These are phyloP conservation scores for Mucor mucedo DNA, from an alignment of 371 early-diverging fungal species.

Conservation along the genomic window DNA sequence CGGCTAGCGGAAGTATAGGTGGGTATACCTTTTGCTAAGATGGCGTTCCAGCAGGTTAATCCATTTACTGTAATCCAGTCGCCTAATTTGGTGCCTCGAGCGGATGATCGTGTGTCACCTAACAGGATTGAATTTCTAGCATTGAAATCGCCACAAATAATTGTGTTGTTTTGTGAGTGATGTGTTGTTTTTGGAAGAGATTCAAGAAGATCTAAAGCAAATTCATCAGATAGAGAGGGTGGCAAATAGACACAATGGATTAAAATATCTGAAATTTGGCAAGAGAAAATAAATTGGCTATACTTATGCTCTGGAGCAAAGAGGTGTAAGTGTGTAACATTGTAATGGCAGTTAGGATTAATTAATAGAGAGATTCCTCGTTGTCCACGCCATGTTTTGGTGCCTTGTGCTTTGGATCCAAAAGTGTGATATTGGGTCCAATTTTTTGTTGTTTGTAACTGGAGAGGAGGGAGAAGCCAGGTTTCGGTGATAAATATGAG, in stretches of 20 bases:
- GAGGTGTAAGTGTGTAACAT: background rate
- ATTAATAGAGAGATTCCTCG: constrained; percentile 10
- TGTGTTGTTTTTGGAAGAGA: constrained; percentile 5
- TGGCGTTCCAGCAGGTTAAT: constrained; percentile 6
- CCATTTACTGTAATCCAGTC: background rate
- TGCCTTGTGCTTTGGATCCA: background rate
- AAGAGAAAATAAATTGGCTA: constrained; percentile 7
- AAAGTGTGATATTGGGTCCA: constrained; percentile 28
- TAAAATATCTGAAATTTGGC: constrained; percentile 2
- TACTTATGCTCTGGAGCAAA: background rate
- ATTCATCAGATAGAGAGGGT: background rate
- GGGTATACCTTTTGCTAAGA: background rate
- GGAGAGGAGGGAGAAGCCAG: constrained; percentile 7
- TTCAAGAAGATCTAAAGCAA: background rate
- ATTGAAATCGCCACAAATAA: constrained; percentile 23
- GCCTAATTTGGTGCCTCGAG: constrained; percentile 4
- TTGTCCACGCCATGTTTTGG: background rate
- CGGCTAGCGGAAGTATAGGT: background rate
- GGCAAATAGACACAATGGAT: constrained; percentile 18
- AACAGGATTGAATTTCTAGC: constrained; percentile 5
- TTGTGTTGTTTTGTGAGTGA: constrained; percentile 12
- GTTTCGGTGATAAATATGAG: constrained; percentile 16
- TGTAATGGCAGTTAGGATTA: background rate
- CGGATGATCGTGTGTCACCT: constrained; percentile 8
- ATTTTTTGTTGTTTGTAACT: constrained; percentile 2